Evolutionary conservation across 2,329 filamentous ascomycete species (phyloP), one percentile per base, ranked within the genome.

Genomic region (Daldinia sp.): DNA sequence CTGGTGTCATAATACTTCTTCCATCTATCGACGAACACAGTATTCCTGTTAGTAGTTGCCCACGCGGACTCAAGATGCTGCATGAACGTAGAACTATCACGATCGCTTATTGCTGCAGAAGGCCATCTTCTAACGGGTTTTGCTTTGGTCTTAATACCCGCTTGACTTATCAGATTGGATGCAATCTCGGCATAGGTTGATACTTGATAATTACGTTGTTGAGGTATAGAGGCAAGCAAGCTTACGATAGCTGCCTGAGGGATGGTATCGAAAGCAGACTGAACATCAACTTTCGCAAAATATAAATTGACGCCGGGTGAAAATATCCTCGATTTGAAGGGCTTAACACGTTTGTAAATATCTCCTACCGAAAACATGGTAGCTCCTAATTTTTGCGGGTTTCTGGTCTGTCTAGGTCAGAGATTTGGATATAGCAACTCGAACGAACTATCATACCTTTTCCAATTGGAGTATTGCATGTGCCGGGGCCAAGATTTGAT

Each of bases 221-320:
- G 82, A 70, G 79, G 88, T 71, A 87, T 88, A 59, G 76, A 89
- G 65, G 71, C 79, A 70, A 97, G 86, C 28, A 98, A 82, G 26
- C 84, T 78, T 37, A 98, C 76, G 18, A 98, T 83, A 0, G 89
- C 88, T 28, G 86, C 81, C 78, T 98, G 96, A 0, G 96, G 96
- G 50, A 99, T 98, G 0, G 92, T 97, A 79, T 99, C 96, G 78
- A 98, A 99, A 74, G 95, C 97, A 1, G 93, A 89, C 77, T 93
- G 88, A 20, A 99, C 94, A 76, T 99, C 96, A 12, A 97, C 84
- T 78, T 99, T 99, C 67, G 90, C 94, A 80, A 98, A 97, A 79
- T 92, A 98, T 1, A 98, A 80, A 4, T 79, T 83, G 7, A 77
- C 74, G 0, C 80, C 74, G 0, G 71, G 69, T 1, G 79, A 65